Evolutionary conservation across 768 basidiomycete species (phyloP).

Genomic region (Cyclocybe aegerita): DNA sequence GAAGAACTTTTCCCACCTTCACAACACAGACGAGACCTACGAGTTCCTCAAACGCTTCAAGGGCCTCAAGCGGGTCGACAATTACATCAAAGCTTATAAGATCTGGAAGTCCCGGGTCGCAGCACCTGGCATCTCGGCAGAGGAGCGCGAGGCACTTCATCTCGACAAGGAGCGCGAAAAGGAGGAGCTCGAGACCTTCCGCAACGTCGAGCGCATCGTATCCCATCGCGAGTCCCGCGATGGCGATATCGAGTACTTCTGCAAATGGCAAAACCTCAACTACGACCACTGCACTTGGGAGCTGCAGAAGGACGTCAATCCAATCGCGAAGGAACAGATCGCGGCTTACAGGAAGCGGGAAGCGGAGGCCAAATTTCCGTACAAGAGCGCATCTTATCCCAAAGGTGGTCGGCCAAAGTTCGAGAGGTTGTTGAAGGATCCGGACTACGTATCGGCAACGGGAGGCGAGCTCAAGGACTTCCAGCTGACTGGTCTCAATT

Average conservation of each 20-base stretch:
- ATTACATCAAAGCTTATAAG: conserved; percentile 94
- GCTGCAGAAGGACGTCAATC: conserved; percentile 71
- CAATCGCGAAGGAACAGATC: conserved; percentile 76
- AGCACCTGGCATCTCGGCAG: conserved; percentile 68
- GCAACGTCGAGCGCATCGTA: conserved; percentile 89
- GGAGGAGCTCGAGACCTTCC: conserved; percentile 89
- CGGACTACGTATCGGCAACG: conserved; percentile 74
- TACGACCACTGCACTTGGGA: conserved; percentile 99
- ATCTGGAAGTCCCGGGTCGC: conserved; percentile 64
- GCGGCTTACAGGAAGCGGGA: conserved; percentile 78
- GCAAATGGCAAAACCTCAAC: conserved; percentile 94
- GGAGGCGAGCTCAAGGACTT: conserved; percentile 95
- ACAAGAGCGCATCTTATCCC: conserved; percentile 72
- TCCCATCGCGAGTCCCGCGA: conserved; percentile 67
- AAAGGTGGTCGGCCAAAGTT: conserved; percentile 73
- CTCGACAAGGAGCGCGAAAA: conserved; percentile 90
- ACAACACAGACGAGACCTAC: conserved; percentile 99
- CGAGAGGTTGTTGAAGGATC: conserved; percentile 83
- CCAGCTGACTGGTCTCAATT: conserved; percentile 96
- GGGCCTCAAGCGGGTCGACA: conserved; percentile 96
- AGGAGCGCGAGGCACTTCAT: conserved; percentile 87
- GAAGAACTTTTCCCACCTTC: conserved; percentile 97
- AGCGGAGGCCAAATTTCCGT: conserved; percentile 79
- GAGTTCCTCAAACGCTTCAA: conserved; percentile 94
- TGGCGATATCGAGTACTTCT: conserved; percentile 79